Evolutionary conservation across 257 asterid species (phyloP), one percentile per base, ranked within the genome.

Genomic region (Solanum bukasovii): DNA sequence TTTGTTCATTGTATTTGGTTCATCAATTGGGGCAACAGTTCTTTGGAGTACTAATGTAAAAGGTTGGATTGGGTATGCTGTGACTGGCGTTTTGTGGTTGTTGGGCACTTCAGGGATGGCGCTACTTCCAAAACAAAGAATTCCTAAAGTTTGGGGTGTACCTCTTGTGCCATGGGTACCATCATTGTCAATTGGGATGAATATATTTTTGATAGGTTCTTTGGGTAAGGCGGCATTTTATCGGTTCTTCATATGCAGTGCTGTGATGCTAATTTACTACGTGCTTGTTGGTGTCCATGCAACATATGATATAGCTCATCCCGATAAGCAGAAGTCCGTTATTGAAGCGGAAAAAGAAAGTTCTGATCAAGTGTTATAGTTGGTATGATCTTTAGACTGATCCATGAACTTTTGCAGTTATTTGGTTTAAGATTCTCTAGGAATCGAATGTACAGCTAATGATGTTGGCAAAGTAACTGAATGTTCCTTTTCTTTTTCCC

Each of bases 131-230:
- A 94, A 90, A 90, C 94, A 92, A 49, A 91, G 96, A 91, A 52
- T 71, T 83, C 96, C 99, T 0, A 93, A 93, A 59, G 98, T 96
- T 2, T 97, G 99, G 99, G 99, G 99, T 5, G 99, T 97, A 13
- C 99, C 99, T 0, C 95, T 97, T 18, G 98, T 97, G 68, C 99
- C 99, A 3, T 95, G 95, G 98, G 84, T 97, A 92, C 99, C 99
- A 6, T 93, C 95, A 9, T 25, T 97, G 83, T 97, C 99, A 13
- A 92, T 97, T 5, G 90, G 87, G 25, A 94, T 93, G 93, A 97
- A 97, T 68, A 23, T 96, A 20, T 97, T 97, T 86, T 92, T 97
- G 5, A 91, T 97, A 46, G 99, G 99, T 27, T 97, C 99, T 61
- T 97, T 97, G 40, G 99, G 98, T 18, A 73, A 77, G 5, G 91